A percentile compares a stretch with the other conserved stretches of the same genome.
phyloP scores from a whole-genome alignment of 192 early-diverging fungal genomes.

The Podila epigama region DNA sequence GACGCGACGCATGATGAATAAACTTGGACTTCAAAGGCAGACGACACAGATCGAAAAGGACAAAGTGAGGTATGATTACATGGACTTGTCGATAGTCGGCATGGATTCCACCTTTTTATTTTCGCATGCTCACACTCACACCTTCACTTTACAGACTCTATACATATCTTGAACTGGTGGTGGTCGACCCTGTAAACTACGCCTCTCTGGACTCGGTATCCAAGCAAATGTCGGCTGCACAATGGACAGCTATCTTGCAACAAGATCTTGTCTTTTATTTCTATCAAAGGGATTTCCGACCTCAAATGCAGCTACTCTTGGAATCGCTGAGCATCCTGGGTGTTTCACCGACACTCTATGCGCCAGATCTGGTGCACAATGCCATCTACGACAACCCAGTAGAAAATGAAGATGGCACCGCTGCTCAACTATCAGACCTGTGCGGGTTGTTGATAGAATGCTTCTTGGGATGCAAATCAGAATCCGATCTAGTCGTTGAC shows the following conservation, averaged over 20 bases:
- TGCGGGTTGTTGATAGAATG: not conserved
- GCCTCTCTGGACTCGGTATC: constrained; percentile 1
- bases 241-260: constrained; percentile 10
- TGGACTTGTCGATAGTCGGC: not conserved
- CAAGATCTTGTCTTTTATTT: constrained; percentile 19
- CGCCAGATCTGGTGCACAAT: not conserved
- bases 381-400: not conserved
- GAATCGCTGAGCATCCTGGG: constrained; percentile 7
- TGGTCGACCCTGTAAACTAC: constrained; percentile 14
- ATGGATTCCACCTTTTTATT: not conserved
- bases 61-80: constrained; percentile 8
- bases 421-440: not conserved
- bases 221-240: constrained; percentile 6
- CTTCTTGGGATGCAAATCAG: not conserved
- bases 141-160: constrained; percentile 7
- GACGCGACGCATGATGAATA: constrained; percentile 10
- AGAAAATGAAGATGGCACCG: not conserved
- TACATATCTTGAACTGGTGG: constrained; percentile 11
- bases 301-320: constrained; percentile 10
- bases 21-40: not conserved
- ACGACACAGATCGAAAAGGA: constrained; percentile 5
- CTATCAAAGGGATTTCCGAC: constrained; percentile 5
- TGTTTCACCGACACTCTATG: not conserved
- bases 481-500: not conserved
- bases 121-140: not conserved